Evolutionary conservation across 208 protist genomes (phyloP), one percentile per base, ranked within the genome.

Genomic region (Crithidia brevicula): DNA sequence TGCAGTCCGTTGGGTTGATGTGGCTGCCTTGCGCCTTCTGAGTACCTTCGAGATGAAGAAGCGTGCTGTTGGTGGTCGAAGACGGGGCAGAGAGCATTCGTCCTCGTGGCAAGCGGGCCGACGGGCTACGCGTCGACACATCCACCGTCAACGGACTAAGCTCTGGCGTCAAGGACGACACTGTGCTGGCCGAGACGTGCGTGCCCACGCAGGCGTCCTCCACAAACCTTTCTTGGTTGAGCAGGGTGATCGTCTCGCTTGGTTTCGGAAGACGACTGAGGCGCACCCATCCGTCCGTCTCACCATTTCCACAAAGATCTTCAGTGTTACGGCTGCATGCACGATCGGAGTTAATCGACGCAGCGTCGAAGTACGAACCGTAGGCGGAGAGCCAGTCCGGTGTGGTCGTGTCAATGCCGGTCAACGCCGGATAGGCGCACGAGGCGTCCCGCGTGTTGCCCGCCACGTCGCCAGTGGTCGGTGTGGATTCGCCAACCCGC

Each of bases 341-440:
- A 22, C 42, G 16, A 47, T 47, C 16, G 20, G 9, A 7, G 10
- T 61, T 4, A 15, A 60, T 70, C 0, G 45, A 10, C n/a, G 67
- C 25, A 49, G 54, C 23, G 22, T 38, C 38, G 30, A 54, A 72
- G 64, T 63, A 77, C 7, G 72, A 52, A 10, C 43, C 49, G 33
- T 72, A 72, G 47, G 50, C 63, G 15, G 72, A 66, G 9, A 72
- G 57, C 72, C 63, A 72, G 18, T 61, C 58, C 10, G 72, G 67
- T 1, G 40, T 38, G 0, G 43, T 49, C n/a, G 22, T 13, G 22
- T 40, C 5, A 13, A 28, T 25, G 6, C 11, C 9, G 25, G 13
- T 38, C 30, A 13, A 31, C 0, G 31, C n/a, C 3, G 59, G 20
- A 22, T 54, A 45, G 13, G 59, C 45, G 1, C 18, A 18, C 1